These are phyloP conservation scores for Cystobasidium onofrii DNA, from an alignment of 768 basidiomycete species.

Conservation along the genomic window DNA sequence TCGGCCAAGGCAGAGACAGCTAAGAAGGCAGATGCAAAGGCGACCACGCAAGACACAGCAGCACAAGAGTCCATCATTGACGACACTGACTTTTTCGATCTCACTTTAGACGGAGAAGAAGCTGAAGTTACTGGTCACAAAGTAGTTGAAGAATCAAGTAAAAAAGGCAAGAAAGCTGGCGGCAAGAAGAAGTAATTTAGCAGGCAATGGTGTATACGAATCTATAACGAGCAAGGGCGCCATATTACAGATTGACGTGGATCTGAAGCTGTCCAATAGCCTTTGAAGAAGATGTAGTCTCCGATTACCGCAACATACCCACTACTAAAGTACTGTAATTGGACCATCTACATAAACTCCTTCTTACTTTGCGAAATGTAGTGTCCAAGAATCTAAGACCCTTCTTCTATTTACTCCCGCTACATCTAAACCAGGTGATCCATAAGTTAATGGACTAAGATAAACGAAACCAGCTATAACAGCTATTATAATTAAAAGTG, in stretches of 20 bases:
- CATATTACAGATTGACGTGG: too few species aligned
- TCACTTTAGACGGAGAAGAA: conserved; percentile 70
- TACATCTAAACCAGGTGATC: conserved; percentile 82
- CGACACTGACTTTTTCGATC: conserved; percentile 5
- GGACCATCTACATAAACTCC: background rate
- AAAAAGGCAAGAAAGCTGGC: conserved; percentile 44
- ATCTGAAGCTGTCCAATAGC: too few species aligned
- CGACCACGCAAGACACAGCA: conserved; percentile 45
- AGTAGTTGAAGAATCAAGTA: conserved; percentile 53
- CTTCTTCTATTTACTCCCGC: conserved; percentile 75
- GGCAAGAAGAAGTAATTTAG: background rate
- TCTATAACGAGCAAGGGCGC: too few species aligned
- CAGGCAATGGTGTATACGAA: background rate
- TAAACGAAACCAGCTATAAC: conserved; percentile 50
- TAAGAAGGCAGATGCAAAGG: conserved; percentile 59
- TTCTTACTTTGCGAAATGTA: conserved; percentile 45
- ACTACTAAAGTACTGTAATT: too few species aligned
- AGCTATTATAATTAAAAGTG: conserved; percentile 60
- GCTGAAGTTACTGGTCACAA: conserved; percentile 13
- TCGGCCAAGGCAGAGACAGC: conserved; percentile 44
- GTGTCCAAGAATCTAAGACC: conserved; percentile 78
- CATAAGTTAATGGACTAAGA: conserved; percentile 86
- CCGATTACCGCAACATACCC: too few species aligned
- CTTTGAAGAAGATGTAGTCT: too few species aligned
- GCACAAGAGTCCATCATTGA: background rate